Conservation (phyloP, 768 basidiomycete species). For the Mycena vulgaris region DNA sequence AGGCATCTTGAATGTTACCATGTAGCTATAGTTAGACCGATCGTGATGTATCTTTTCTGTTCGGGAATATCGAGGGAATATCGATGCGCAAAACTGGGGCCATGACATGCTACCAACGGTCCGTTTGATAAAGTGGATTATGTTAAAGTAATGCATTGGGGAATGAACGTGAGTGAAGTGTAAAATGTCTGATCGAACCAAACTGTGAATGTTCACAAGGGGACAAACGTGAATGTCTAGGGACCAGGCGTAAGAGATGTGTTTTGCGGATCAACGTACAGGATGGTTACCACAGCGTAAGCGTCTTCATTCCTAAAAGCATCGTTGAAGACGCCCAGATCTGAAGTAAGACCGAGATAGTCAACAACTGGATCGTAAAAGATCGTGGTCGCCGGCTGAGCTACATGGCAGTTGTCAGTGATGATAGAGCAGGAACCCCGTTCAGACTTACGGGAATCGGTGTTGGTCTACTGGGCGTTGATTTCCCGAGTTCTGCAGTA, state of each 20-base stretch:
- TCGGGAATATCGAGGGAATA: too few relatives aligned
- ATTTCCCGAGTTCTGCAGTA: not conserved
- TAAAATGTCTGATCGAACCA: not conserved
- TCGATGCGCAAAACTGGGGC: too few relatives aligned
- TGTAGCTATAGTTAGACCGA: conserved; percentile 21
- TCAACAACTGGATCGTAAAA: conserved; percentile 14
- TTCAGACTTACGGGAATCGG: conserved; percentile 8
- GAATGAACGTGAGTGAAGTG: not conserved
- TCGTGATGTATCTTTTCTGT: conserved; percentile 9
- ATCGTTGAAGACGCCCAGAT: conserved; percentile 10
- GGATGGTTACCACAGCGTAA: conserved; percentile 5
- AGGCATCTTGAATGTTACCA: conserved; percentile 9
- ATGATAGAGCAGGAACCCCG: not conserved
- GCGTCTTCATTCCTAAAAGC: not conserved
- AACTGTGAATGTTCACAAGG: not conserved
- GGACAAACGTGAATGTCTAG: conserved; percentile 11
- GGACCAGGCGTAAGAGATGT: not conserved
- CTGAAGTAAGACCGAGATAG: conserved; percentile 14
- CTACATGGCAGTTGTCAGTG: not conserved
- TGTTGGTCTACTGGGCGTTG: conserved; percentile 23
- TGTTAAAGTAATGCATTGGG: not conserved
- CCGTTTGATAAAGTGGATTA: not conserved
- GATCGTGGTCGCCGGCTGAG: conserved; percentile 17
- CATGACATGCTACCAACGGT: too few relatives aligned
- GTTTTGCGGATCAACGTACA: not conserved